Conservation (phyloP, 495 filamentous ascomycete genomes). For the Emericellopsis terricola region DNA sequence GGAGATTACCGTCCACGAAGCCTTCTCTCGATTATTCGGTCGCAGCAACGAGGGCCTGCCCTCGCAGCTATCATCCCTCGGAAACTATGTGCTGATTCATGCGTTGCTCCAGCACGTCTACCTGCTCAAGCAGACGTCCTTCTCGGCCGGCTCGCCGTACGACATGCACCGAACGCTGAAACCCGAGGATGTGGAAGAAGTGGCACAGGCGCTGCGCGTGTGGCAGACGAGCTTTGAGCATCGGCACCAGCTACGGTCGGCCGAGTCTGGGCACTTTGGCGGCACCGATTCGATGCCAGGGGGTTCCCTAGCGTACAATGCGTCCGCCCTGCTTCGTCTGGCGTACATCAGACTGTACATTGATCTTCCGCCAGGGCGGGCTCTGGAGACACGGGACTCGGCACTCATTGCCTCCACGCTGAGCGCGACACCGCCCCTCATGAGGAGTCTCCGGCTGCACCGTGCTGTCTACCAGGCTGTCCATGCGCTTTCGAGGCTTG, state of each 20-base stretch:
- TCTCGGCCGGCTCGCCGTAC: constrained; percentile 22
- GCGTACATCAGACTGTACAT: constrained; percentile 51
- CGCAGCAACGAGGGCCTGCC: constrained; percentile 25
- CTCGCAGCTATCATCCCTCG: constrained; percentile 39
- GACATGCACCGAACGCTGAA: constrained; percentile 26
- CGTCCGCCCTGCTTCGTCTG: constrained; percentile 42
- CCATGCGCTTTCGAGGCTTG: constrained; percentile 48
- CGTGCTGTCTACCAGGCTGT: constrained; percentile 47
- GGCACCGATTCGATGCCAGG: constrained; percentile 25
- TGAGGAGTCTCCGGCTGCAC: constrained; percentile 36
- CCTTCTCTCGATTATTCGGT: constrained; percentile 27
- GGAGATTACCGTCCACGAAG: constrained; percentile 31
- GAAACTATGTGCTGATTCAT: constrained; percentile 50
- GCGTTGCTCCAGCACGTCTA: constrained; percentile 55
- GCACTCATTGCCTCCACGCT: constrained; percentile 39
- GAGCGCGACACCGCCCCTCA: constrained; percentile 36
- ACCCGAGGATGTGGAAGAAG: constrained; percentile 34
- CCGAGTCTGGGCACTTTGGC: constrained; percentile 16
- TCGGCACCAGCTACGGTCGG: constrained; percentile 20
- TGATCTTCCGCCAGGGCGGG: constrained; percentile 43
- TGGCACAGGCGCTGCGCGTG: constrained; percentile 38
- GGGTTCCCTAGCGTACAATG: constrained; percentile 48
- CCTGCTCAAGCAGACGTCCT: constrained; percentile 40
- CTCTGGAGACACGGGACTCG: constrained; percentile 43
- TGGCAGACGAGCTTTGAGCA: constrained; percentile 49